Evolutionary conservation across 1,284 basidiomycete genomes (phyloP).

Genomic region (Sanguinoderma infundibulare): DNA sequence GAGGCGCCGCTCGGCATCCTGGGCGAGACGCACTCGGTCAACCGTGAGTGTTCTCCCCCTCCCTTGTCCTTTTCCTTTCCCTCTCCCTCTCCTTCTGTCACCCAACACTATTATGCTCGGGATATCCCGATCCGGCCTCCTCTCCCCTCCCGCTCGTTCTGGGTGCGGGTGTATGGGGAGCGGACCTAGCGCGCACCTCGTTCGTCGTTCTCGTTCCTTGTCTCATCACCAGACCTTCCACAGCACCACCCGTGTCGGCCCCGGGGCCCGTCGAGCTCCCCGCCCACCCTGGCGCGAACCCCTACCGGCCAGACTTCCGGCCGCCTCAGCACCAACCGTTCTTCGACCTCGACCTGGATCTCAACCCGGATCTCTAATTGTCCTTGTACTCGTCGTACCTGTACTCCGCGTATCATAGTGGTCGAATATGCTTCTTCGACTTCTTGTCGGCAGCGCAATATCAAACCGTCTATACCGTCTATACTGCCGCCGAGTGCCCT

Average conservation of each 20-base stretch:
- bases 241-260: constrained; percentile 65
- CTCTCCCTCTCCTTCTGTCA: not conserved
- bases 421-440: not conserved
- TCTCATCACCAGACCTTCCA: not conserved
- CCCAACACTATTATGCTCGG: not conserved
- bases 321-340: constrained; percentile 59
- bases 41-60: constrained; percentile 57
- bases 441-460: too few species aligned
- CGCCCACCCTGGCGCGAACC: constrained; percentile 59
- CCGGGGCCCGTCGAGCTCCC: constrained; percentile 48
- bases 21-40: constrained; percentile 79
- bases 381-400: not conserved
- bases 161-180: not conserved
- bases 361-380: constrained; percentile 71
- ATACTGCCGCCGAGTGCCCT: not conserved
- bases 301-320: constrained; percentile 69
- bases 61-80: not conserved
- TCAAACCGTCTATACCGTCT: not conserved
- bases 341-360: constrained; percentile 78
- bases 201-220: not conserved
- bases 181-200: constrained; percentile 8
- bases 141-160: not conserved
- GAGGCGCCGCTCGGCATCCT: constrained; percentile 76
- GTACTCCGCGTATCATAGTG: too few species aligned
- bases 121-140: not conserved